Evolutionary conservation across 2,329 filamentous ascomycete genomes (phyloP).

Genomic region (Ophiosphaerella narmari): DNA sequence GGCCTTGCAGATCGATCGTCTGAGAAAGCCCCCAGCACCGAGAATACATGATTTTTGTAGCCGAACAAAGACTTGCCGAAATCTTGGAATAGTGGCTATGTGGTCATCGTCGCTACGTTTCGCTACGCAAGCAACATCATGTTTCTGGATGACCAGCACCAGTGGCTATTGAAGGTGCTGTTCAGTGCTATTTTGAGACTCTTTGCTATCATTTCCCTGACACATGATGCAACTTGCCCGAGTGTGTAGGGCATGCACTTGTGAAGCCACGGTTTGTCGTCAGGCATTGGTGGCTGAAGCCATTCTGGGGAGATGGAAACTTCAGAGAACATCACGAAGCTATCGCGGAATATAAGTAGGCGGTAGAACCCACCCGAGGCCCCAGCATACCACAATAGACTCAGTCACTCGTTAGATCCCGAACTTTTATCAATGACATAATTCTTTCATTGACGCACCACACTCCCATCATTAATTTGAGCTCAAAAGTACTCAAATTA

Average conservation of each 20-base stretch:
- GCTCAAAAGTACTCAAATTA: too few species aligned
- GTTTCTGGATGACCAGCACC: slow-evolving; percentile 1
- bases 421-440: too few species aligned
- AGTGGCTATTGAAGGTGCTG: slow-evolving; percentile 1
- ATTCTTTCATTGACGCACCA: too few species aligned
- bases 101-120: slow-evolving; percentile 20
- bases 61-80: slow-evolving; percentile 4
- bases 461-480: too few species aligned
- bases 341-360: slow-evolving; percentile 18
- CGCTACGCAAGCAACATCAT: slow-evolving; percentile 20
- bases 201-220: slow-evolving; percentile 9
- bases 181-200: slow-evolving; percentile 5
- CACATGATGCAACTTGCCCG: slow-evolving; percentile 12
- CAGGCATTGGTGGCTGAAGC: slow-evolving; percentile 13
- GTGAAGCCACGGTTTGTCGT: slow-evolving; percentile 4
- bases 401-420: too few species aligned
- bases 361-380: slow-evolving; percentile 7
- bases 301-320: slow-evolving; percentile 1
- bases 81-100: slow-evolving; percentile 11
- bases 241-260: slow-evolving; percentile 8
- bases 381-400: slow-evolving; percentile 4
- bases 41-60: slow-evolving; percentile 3
- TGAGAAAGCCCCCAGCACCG: slow-evolving; percentile 3
- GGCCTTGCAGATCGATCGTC: slow-evolving; percentile 9
- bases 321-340: neutral